Evolutionary conservation across 2,329 filamentous ascomycete species (phyloP).

Genomic region (Colletotrichum sp.): DNA sequence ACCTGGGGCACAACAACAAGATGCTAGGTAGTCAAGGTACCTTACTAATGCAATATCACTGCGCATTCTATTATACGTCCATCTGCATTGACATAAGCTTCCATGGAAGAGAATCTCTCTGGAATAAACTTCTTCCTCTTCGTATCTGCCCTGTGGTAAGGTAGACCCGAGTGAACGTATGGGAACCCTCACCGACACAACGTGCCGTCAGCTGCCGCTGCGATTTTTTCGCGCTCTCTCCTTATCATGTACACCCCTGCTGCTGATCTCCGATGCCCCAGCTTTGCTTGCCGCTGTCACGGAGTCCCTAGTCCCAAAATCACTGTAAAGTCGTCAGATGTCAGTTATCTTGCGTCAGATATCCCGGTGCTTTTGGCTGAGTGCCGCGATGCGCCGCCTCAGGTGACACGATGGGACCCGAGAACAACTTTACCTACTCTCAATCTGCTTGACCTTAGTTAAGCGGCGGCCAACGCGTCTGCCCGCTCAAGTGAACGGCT

Average conservation of each 20-base stretch:
- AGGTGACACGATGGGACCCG: not conserved
- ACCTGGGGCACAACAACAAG: not conserved
- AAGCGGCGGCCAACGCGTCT: not conserved
- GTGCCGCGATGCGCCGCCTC: not conserved
- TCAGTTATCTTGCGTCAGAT: constrained; percentile 1
- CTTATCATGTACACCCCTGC: not conserved
- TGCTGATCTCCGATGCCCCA: not conserved
- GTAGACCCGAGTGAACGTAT: not conserved
- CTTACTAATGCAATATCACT: not conserved
- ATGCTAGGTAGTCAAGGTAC: not conserved
- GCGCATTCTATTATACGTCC: not conserved
- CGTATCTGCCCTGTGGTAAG: not conserved
- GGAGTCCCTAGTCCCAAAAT: not conserved
- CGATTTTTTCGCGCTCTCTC: not conserved
- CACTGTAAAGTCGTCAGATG: not conserved
- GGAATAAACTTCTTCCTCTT: not conserved
- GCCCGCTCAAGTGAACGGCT: not conserved
- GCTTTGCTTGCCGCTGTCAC: not conserved
- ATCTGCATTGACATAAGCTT: not conserved
- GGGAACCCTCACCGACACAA: not conserved
- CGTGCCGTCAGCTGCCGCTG: not conserved
- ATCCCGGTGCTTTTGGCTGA: not conserved
- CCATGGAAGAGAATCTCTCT: not conserved
- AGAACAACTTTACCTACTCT: not conserved
- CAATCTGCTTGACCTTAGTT: not conserved